Conservation (phyloP, 441 rosid species). For the Erodium trifolium region DNA sequence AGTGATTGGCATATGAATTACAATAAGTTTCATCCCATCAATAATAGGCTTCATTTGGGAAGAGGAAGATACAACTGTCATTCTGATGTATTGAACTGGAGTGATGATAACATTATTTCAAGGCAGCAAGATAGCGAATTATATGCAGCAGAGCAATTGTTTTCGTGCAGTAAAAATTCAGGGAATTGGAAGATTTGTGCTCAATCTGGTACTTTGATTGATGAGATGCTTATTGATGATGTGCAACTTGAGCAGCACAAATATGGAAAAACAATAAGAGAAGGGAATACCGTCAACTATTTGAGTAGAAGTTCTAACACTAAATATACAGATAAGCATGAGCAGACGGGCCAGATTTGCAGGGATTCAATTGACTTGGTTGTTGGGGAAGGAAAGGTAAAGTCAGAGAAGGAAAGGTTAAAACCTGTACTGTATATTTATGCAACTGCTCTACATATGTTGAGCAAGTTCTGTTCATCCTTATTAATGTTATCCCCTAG, state of each 20-base stretch:
- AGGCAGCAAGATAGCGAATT: constrained; percentile 26
- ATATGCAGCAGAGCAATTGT: constrained; percentile 24
- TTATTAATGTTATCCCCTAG: constrained; percentile 17
- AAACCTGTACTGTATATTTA: constrained; percentile 24
- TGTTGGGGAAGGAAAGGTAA: constrained; percentile 57
- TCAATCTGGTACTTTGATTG: constrained; percentile 21
- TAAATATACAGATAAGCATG: constrained; percentile 26
- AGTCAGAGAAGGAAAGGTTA: constrained; percentile 26
- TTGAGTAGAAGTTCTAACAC: constrained; percentile 20
- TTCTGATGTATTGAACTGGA: constrained; percentile 19
- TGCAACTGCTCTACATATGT: constrained; percentile 20
- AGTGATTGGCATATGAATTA: constrained; percentile 16
- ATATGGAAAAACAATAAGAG: constrained; percentile 19
- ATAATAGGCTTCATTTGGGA: constrained; percentile 17
- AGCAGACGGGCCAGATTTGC: constrained; percentile 25
- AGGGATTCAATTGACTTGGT: constrained; percentile 35
- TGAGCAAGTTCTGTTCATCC: constrained; percentile 18
- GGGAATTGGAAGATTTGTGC: constrained; percentile 19
- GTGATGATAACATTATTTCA: constrained; percentile 23
- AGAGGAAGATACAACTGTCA: constrained; percentile 25
- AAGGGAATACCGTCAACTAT: constrained; percentile 22
- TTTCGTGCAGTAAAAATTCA: constrained; percentile 23
- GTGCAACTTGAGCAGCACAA: constrained; percentile 20
- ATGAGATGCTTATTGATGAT: constrained; percentile 21
- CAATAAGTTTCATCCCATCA: constrained; percentile 18